Conservation (phyloP, 441 rosid species). For the Theobroma grandiflorum region DNA sequence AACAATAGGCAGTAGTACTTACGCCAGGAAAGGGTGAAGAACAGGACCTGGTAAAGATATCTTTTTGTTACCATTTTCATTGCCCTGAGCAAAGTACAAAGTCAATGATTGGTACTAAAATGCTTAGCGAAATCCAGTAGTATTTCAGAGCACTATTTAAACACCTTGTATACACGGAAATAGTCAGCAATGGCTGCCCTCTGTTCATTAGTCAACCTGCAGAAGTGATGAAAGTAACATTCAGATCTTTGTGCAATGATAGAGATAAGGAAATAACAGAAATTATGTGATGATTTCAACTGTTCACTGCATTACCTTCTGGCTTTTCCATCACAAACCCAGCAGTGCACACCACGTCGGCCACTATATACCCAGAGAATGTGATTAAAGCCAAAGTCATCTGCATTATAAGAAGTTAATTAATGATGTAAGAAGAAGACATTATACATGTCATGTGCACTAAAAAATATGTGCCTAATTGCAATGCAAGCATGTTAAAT, state of each 20-base stretch:
- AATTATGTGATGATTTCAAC: constrained; percentile 10
- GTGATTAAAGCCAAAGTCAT: constrained; percentile 90
- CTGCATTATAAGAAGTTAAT: constrained; percentile 49
- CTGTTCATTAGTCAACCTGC: constrained; percentile 90
- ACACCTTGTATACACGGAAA: constrained; percentile 86
- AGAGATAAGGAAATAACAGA: not conserved
- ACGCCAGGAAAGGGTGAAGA: constrained; percentile 95
- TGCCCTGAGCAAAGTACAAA: constrained; percentile 62
- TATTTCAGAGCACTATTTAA: constrained; percentile 14
- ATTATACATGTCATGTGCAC: not conserved
- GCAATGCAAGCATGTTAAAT: constrained; percentile 3
- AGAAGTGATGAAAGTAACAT: constrained; percentile 23
- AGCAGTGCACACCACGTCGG: constrained; percentile 98
- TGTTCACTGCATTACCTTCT: constrained; percentile 61
- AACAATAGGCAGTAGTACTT: constrained; percentile 41
- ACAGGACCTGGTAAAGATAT: constrained; percentile 69
- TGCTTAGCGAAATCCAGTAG: not conserved
- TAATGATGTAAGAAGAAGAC: constrained; percentile 3
- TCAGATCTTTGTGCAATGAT: constrained; percentile 19
- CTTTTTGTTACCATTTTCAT: constrained; percentile 78
- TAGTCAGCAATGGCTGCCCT: constrained; percentile 91
- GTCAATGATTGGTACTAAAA: not conserved
- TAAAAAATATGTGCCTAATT: not conserved
- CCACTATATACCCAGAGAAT: constrained; percentile 97
- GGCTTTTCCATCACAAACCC: constrained; percentile 98